Conservation (phyloP, 2,329 filamentous ascomycete genomes). For the Chrysoporthe deuterocubensis region DNA sequence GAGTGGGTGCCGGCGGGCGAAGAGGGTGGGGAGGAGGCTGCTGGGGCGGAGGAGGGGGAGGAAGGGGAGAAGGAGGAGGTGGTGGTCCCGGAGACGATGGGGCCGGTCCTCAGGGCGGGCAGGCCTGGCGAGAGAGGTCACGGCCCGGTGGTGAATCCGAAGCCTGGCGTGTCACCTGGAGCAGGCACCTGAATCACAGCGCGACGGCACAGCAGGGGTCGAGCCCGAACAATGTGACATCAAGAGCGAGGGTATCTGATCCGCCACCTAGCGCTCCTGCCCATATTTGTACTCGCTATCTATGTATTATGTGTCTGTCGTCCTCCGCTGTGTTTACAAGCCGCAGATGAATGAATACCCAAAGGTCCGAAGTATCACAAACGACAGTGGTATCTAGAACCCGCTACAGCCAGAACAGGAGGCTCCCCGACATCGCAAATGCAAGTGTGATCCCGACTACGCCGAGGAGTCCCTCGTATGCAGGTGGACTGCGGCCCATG, state of each 20-base stretch:
- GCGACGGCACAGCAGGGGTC: not conserved
- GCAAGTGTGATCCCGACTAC: slow-evolving; percentile 9
- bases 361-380: no score
- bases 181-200: not conserved
- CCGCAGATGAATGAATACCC: not conserved
- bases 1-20: slow-evolving; percentile 42
- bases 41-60: not conserved
- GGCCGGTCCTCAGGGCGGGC: slow-evolving; percentile 16
- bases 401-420: slow-evolving; percentile 20
- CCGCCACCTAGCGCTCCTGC: not conserved
- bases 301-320: not conserved
- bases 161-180: not conserved
- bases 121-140: slow-evolving; percentile 25
- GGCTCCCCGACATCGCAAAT: slow-evolving; percentile 23
- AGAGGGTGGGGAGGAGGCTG: not conserved
- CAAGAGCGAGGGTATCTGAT: not conserved
- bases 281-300: not conserved
- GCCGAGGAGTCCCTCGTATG: slow-evolving; percentile 10
- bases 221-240: not conserved
- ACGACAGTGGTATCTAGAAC: not conserved
- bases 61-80: not conserved
- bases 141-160: slow-evolving; percentile 25
- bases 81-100: slow-evolving; percentile 11
- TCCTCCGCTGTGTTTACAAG: not conserved
- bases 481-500: slow-evolving; percentile 5